phyloP scores from a whole-genome alignment of 257 asterid species.

The Solanum dulcamara region DNA sequence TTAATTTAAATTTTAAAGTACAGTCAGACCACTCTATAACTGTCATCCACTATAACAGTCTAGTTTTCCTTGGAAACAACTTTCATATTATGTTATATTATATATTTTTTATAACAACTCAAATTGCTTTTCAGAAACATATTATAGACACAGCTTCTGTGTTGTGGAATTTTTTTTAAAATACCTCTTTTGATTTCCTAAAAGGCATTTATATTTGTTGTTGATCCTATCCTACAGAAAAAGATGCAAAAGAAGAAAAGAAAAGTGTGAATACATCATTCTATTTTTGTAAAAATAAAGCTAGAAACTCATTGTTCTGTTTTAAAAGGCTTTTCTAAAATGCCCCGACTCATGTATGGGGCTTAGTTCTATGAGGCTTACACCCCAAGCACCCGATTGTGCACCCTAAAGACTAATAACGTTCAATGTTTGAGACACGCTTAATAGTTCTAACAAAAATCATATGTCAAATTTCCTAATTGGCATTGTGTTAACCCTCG shows the following conservation, averaged over 20 bases:
- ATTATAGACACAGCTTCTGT: too few species aligned
- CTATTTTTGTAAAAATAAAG: neutral
- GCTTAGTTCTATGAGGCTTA: neutral
- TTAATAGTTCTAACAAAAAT: neutral
- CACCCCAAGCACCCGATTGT: neutral
- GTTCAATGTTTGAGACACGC: neutral
- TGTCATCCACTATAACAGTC: neutral
- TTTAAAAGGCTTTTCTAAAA: neutral
- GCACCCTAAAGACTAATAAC: neutral
- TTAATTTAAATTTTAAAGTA: neutral
- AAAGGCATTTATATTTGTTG: neutral
- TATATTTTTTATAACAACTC: neutral
- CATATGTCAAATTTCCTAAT: neutral
- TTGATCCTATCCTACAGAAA: neutral
- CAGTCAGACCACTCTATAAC: neutral
- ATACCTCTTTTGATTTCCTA: too few species aligned
- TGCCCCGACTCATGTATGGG: neutral
- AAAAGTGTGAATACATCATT: neutral
- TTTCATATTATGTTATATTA: neutral
- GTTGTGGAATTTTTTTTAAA: too few species aligned
- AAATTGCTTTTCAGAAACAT: slow-evolving; percentile 46
- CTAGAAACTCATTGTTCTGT: neutral
- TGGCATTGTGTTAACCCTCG: neutral
- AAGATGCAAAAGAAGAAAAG: neutral
- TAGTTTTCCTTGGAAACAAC: neutral